Conservation (phyloP, 2,329 filamentous ascomycete genomes). For the Pseudogymnoascus sp. region DNA sequence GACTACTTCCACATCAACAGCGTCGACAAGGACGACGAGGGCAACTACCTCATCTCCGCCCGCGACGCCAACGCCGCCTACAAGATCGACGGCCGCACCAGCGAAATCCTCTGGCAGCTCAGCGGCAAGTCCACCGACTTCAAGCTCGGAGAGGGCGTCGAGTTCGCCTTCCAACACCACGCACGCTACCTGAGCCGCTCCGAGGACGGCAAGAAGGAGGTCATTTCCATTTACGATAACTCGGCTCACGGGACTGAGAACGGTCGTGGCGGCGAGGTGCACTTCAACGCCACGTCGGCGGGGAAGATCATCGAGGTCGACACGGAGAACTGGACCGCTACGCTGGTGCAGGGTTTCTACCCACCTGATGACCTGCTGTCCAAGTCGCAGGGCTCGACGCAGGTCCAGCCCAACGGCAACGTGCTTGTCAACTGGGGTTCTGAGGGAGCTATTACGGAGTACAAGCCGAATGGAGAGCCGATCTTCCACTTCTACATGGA, state of each 20-base stretch:
- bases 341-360: constrained; percentile 15
- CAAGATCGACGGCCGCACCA: constrained; percentile 37
- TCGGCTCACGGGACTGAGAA: constrained; percentile 13
- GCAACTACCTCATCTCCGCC: constrained; percentile 41
- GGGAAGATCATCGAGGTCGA: constrained; percentile 21
- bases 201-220: constrained; percentile 11
- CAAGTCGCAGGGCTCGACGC: constrained; percentile 19
- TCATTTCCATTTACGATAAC: constrained; percentile 22
- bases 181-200: constrained; percentile 31
- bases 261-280: constrained; percentile 12
- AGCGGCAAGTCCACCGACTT: constrained; percentile 38
- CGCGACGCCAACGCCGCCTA: constrained; percentile 38
- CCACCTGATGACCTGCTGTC: constrained; percentile 18
- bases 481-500: constrained; percentile 34
- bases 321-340: constrained; percentile 14
- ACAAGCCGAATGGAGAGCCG: constrained; percentile 24
- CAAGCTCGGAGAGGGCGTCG: constrained; percentile 32
- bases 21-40: constrained; percentile 31
- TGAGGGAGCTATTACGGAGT: constrained; percentile 19
- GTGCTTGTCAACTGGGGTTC: constrained; percentile 21
- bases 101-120: constrained; percentile 40
- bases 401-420: constrained; percentile 20
- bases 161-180: constrained; percentile 43
- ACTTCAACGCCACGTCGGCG: constrained; percentile 13
- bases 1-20: constrained; percentile 29